Conservation (phyloP, 371 early-diverging fungal species). For the Mortierella sp. region DNA sequence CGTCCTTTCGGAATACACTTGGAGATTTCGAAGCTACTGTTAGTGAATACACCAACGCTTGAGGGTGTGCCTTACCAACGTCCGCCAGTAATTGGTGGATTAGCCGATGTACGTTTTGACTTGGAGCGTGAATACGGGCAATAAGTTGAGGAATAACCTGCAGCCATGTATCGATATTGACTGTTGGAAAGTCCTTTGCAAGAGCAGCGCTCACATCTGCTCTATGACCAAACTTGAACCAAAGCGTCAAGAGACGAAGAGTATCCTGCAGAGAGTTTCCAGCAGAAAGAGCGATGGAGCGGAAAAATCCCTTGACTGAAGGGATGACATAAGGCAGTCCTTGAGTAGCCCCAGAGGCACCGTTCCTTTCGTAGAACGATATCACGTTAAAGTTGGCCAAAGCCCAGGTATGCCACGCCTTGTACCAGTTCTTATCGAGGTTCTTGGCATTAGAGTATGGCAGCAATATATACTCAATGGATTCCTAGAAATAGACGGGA, state of each 20-base stretch:
- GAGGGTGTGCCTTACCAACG: conserved; percentile 96
- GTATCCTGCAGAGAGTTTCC: conserved; percentile 97
- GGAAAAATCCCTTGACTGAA: conserved; percentile 85
- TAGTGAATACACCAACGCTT: conserved; percentile 95
- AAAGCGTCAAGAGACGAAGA: conserved; percentile 92
- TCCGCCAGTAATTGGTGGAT: conserved; percentile 93
- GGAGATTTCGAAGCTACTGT: conserved; percentile 97
- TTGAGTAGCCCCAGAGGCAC: conserved; percentile 19
- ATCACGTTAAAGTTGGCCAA: conserved; percentile 94
- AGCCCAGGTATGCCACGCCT: conserved; percentile 99
- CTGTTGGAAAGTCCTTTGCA: conserved; percentile 86
- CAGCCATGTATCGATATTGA: conserved; percentile 97
- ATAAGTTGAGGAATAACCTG: conserved; percentile 99
- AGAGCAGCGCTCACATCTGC: conserved; percentile 92
- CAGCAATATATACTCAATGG: conserved; percentile 82
- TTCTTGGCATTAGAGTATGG: conserved; percentile 91
- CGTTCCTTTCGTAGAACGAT: conserved; percentile 71
- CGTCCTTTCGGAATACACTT: conserved; percentile 77
- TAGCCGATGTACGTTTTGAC: conserved; percentile 84
- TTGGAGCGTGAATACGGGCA: conserved; percentile 94
- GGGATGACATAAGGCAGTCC: conserved; percentile 57
- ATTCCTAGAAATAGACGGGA: conserved; percentile 52
- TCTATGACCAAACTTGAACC: conserved; percentile 96
- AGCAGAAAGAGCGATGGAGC: conserved; percentile 93
- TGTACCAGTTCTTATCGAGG: conserved; percentile 95